Conservation (phyloP, 2,329 filamentous ascomycete genomes). For the Talaromyces sp. region DNA sequence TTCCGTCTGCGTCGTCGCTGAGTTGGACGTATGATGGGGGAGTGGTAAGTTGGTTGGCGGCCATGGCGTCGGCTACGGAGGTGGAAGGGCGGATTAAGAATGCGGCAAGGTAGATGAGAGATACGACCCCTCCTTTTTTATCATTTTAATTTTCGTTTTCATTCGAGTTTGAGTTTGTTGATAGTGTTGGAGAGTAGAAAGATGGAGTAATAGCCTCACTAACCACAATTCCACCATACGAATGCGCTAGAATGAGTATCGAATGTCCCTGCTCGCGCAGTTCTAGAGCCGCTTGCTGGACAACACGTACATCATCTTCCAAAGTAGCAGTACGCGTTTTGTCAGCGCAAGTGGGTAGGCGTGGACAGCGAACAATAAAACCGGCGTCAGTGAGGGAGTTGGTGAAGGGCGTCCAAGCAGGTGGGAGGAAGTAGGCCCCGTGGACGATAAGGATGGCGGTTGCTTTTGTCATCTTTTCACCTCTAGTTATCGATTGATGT, state of each 20-base stretch:
- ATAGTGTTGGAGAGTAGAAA: background rate
- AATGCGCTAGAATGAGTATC: background rate
- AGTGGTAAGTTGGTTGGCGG: background rate
- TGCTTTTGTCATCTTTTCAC: background rate
- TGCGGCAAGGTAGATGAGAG: background rate
- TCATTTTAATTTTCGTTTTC: no score
- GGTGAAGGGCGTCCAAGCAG: background rate
- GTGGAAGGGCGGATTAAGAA: background rate
- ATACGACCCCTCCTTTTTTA: background rate
- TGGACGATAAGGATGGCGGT: background rate
- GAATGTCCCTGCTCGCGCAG: background rate
- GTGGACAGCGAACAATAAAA: background rate
- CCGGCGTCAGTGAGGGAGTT: background rate
- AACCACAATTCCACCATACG: background rate
- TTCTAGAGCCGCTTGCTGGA: background rate
- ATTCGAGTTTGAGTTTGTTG: background rate
- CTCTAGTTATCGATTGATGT: no score
- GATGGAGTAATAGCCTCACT: background rate
- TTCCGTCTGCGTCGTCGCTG: background rate
- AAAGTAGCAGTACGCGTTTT: background rate
- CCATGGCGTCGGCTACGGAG: background rate
- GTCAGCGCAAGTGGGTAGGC: background rate
- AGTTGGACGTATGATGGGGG: background rate
- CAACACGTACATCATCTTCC: background rate
- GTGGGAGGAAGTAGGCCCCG: background rate